These are phyloP conservation scores for Penicillium coffeae DNA, from an alignment of 495 filamentous ascomycete species.

Conservation along the genomic window DNA sequence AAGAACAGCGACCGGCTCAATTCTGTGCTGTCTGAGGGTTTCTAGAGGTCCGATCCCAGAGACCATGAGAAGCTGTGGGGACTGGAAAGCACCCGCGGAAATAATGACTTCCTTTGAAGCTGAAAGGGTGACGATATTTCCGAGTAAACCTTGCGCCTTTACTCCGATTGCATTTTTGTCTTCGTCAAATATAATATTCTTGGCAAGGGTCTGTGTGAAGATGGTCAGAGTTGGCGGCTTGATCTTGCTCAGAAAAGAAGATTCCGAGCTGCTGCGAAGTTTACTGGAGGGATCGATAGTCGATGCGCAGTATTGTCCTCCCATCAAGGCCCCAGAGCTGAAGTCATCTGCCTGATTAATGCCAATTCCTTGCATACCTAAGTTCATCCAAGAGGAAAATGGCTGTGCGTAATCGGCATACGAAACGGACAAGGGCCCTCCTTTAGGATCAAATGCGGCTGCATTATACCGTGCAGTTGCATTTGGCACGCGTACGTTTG, in stretches of 20 bases:
- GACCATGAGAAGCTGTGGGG: conserved; percentile 14
- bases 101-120: conserved; percentile 15
- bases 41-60: conserved; percentile 44
- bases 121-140: conserved; percentile 11
- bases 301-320: conserved; percentile 33
- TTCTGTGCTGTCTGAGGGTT: conserved; percentile 29
- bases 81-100: conserved; percentile 15
- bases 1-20: conserved; percentile 37
- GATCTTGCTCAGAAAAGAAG: conserved; percentile 28
- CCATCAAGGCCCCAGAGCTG: conserved; percentile 32
- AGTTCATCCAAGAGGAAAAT: conserved; percentile 39
- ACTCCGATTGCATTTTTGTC: conserved; percentile 21
- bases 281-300: conserved; percentile 35
- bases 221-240: conserved; percentile 12
- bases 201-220: conserved; percentile 17
- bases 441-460: conserved; percentile 22
- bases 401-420: conserved; percentile 47
- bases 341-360: conserved; percentile 25
- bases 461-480: conserved; percentile 42
- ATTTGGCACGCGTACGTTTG: conserved; percentile 30
- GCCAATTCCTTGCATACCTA: conserved; percentile 37
- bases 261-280: conserved; percentile 35
- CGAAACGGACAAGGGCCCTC: conserved; percentile 48
- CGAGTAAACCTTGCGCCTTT: conserved; percentile 11
- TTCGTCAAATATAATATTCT: conserved; percentile 23